A percentile compares a stretch with the other conserved stretches of the same genome.
Evolutionary conservation across 106 monocot species (phyloP).

Genomic region (Dendrobium nobile): DNA sequence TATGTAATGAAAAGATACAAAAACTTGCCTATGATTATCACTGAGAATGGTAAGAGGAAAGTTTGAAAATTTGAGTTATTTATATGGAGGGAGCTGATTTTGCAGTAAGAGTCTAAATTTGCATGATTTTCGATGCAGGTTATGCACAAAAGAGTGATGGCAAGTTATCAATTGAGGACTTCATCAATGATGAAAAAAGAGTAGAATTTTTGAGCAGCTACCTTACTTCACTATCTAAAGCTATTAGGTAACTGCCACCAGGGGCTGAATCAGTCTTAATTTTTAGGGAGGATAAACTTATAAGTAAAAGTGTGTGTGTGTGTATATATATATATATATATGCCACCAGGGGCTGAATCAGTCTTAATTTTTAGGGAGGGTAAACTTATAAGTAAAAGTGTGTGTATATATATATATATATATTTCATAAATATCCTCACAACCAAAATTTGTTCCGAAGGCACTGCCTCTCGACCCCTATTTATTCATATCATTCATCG

Average conservation of each 20-base stretch:
- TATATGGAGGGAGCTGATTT: background rate
- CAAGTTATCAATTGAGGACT: slow-evolving; percentile 9
- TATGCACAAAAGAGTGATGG: slow-evolving; percentile 8
- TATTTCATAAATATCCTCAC: no score
- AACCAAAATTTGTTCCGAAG: no score
- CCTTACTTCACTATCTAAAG: slow-evolving; percentile 22
- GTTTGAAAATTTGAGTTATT: background rate
- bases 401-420: no score
- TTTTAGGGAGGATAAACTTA: no score
- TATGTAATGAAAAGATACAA: slow-evolving; percentile 43
- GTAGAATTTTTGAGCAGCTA: slow-evolving; percentile 28
- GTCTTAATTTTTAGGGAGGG: no score
- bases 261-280: no score
- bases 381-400: no score
- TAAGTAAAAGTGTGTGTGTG: no score
- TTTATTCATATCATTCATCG: no score
- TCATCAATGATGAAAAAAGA: slow-evolving; percentile 30
- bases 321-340: no score
- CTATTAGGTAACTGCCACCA: slow-evolving; percentile 22
- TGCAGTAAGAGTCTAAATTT: background rate
- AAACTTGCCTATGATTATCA: slow-evolving; percentile 41
- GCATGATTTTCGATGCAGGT: slow-evolving; percentile 9
- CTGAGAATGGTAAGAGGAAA: slow-evolving; percentile 47
- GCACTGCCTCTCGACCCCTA: no score
- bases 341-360: no score